Conservation (phyloP, 495 filamentous ascomycete genomes). For the Eremomyces bilateralis region DNA sequence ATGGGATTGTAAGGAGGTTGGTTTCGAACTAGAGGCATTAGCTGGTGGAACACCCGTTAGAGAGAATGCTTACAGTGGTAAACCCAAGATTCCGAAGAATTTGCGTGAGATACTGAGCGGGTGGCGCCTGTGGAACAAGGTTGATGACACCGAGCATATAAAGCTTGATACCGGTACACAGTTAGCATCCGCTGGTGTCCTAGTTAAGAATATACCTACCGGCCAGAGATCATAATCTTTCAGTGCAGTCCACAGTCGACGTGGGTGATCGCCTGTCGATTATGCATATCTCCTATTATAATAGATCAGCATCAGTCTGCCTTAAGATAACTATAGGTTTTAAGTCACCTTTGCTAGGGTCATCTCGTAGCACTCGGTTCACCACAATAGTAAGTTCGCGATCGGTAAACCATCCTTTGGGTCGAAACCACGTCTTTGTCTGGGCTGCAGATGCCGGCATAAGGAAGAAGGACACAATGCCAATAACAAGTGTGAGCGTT, state of each 20-base stretch:
- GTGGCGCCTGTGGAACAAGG: conserved; percentile 28
- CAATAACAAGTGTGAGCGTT: conserved; percentile 28
- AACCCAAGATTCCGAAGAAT: conserved; percentile 30
- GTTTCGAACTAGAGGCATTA: no score
- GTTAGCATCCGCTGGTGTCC: no score
- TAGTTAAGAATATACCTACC: conserved; percentile 27
- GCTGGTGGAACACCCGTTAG: no score
- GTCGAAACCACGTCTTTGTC: conserved; percentile 31
- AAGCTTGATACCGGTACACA: no score
- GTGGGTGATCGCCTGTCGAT: conserved; percentile 29
- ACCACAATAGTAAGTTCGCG: conserved; percentile 37
- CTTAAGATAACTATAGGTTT: no score
- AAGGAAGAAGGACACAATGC: conserved; percentile 27
- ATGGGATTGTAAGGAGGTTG: conserved; percentile 31
- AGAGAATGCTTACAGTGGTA: no score
- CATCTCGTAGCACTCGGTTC: conserved; percentile 40
- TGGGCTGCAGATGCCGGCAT: conserved; percentile 31
- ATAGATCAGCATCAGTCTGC: no score
- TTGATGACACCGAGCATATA: conserved; percentile 20
- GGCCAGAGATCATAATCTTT: conserved; percentile 34
- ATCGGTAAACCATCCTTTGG: conserved; percentile 39
- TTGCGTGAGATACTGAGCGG: conserved; percentile 26
- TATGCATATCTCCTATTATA: conserved; percentile 47
- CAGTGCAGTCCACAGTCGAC: conserved; percentile 24
- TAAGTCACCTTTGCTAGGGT: conserved; percentile 35